These are phyloP conservation scores for Leccinellum rugosiceps DNA, from an alignment of 768 basidiomycete species.

Conservation along the genomic window DNA sequence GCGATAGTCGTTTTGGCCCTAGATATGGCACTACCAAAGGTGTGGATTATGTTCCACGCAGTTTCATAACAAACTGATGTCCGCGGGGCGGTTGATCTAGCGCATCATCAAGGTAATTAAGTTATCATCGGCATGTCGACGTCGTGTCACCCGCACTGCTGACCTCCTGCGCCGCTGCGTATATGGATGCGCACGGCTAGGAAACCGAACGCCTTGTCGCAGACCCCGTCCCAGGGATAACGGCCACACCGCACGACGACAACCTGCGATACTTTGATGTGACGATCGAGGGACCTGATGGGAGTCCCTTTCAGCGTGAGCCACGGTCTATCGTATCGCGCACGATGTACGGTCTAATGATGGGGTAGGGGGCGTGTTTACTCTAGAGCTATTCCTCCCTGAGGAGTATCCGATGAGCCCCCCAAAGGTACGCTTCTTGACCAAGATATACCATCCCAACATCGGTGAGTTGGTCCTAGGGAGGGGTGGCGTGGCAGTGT, in stretches of 20 bases:
- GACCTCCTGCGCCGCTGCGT: conserved; percentile 15
- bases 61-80: conserved; percentile 1
- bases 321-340: conserved; percentile 5
- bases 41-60: conserved; percentile 4
- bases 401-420: conserved; percentile 99
- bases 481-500: conserved; percentile 12
- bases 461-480: conserved; percentile 66
- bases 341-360: conserved; percentile 4
- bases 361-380: conserved; percentile 81
- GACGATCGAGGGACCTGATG: conserved; percentile 90
- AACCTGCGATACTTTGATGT: conserved; percentile 99
- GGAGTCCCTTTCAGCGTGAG: conserved; percentile 88
- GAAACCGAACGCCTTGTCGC: conserved; percentile 96
- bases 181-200: conserved; percentile 39
- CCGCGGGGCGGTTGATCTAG: conserved; percentile 27
- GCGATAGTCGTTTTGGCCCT: conserved; percentile 13
- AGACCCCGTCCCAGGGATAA: conserved; percentile 96
- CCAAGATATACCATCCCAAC: conserved; percentile 99
- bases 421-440: conserved; percentile 95
- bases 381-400: conserved; percentile 95
- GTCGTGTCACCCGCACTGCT: conserved; percentile 21
- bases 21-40: conserved; percentile 38
- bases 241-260: conserved; percentile 94
- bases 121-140: conserved; percentile 2
- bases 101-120: conserved; percentile 51